Base-by-base conservation (phyloP, 163 green algal species). In the Chloromonas sp. region DNA sequence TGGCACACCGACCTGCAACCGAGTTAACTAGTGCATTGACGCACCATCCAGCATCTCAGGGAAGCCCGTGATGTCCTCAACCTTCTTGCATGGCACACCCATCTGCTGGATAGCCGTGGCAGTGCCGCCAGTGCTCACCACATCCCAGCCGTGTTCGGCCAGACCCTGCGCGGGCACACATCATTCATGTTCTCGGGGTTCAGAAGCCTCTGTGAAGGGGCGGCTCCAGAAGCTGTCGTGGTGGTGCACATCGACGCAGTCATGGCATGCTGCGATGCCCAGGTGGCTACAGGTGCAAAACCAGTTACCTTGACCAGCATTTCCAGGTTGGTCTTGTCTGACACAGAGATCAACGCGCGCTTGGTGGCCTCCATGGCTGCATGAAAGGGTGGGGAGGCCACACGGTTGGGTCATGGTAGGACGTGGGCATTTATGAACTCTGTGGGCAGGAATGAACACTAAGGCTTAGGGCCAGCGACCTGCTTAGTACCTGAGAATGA, bases 21-120 rank as follows among this genome's bases (percentile, higher is more conserved):
- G 36, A 36, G 36, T 36, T 36, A 36, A 36, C 36, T 36, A 36
- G 36, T 36, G 36, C 36, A 36, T 36, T 36, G 1, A 81, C 89
- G 61, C 83, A 95, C 94, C 95, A 81, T 97, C 95, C 2, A 98
- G 93, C 97, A 99, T 99, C 87, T 99, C 96, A 77, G 97, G 97
- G 87, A 98, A 99, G 70, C 93, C 93, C 5, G 97, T 99, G 0
- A 99, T 87, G 79, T 98, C 88, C 82, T 99, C 96, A 58, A 99
- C 97, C 1, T 92, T 92, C 60, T 87, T 94, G 1, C 98, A 96
- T 36, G 94, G 85, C 11, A 99, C 84, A 2, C 94, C 95, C 2
- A 90, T 90, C 57, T 91, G 88, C 84, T 96, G 86, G n/a, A 99
- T 95, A 1, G 95, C 92, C 1, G 87, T 92, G 14, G 96, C 96